Percentiles rank a stretch among this genome's conserved stretches.
Conservation (phyloP, 345 rosid genomes). For the Garcia nutans region DNA sequence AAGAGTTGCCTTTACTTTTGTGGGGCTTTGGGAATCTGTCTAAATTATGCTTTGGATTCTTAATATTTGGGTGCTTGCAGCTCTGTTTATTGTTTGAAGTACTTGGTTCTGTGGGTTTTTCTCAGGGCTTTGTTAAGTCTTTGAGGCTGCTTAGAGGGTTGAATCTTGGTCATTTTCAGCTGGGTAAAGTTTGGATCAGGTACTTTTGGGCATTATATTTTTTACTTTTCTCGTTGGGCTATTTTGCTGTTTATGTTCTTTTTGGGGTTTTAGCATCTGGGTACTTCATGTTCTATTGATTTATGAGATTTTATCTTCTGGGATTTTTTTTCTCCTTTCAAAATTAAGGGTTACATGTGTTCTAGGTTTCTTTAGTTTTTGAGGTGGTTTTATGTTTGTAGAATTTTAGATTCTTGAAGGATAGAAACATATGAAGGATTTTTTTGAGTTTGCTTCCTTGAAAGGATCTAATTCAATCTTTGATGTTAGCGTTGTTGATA, state of each 20-base stretch:
- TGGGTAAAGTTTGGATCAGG: slow-evolving; percentile 40
- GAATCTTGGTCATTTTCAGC: slow-evolving; percentile 24
- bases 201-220: slow-evolving; percentile 22
- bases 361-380: slow-evolving; percentile 1
- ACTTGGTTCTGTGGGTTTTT: background rate
- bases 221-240: slow-evolving; percentile 22
- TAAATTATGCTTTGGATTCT: slow-evolving; percentile 4
- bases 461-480: background rate
- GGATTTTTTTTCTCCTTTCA: background rate
- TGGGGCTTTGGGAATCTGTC: slow-evolving; percentile 19
- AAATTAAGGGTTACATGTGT: background rate
- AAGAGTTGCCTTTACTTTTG: slow-evolving; percentile 2
- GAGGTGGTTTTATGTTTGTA: slow-evolving; percentile 2
- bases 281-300: background rate
- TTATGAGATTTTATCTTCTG: slow-evolving; percentile 10
- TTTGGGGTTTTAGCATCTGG: slow-evolving; percentile 28
- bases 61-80: background rate
- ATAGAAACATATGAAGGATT: background rate
- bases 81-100: background rate
- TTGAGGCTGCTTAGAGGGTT: background rate
- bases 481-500: background rate
- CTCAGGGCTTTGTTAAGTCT: slow-evolving; percentile 19
- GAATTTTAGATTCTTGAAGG: slow-evolving; percentile 9
- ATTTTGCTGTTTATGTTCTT: background rate
- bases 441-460: background rate